phyloP scores from a whole-genome alignment of 345 rosid genomes.

The Geranium brycei region DNA sequence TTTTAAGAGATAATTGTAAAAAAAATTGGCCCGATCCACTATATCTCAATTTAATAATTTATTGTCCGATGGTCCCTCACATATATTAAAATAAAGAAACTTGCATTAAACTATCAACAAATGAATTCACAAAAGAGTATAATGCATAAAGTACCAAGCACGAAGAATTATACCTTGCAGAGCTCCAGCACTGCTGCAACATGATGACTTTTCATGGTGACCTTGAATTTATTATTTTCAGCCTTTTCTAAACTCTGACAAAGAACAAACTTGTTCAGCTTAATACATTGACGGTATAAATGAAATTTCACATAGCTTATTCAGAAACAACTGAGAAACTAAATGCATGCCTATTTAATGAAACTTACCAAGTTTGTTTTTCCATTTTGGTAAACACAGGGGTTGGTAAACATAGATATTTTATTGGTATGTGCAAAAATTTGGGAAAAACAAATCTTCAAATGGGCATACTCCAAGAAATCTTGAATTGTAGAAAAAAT shows the following conservation, averaged over 20 bases:
- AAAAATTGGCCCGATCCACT: neutral
- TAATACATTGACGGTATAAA: no score
- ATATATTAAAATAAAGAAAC: neutral
- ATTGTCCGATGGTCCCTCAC: slow-evolving; percentile 2
- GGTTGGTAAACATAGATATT: neutral
- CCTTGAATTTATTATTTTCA: slow-evolving; percentile 51
- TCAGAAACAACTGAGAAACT: neutral
- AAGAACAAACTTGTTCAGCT: slow-evolving; percentile 5
- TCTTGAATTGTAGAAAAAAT: no score
- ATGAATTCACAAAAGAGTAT: neutral
- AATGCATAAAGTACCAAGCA: neutral
- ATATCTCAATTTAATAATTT: slow-evolving; percentile 1
- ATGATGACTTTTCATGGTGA: slow-evolving; percentile 52
- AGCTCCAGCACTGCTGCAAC: slow-evolving; percentile 66
- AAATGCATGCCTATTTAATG: neutral
- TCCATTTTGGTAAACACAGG: neutral
- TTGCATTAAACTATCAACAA: slow-evolving; percentile 1
- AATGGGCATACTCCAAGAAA: neutral
- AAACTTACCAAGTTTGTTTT: neutral
- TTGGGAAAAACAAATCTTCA: neutral
- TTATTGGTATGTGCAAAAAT: neutral
- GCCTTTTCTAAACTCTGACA: slow-evolving; percentile 59
- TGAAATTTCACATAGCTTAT: no score
- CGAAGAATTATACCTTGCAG: slow-evolving; percentile 52
- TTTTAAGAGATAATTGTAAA: neutral